A percentile compares a stretch with the other conserved stretches of the same genome.
These are phyloP conservation scores for Ascodesmis nigricans DNA, from an alignment of 495 filamentous ascomycete species.

Conservation along the genomic window DNA sequence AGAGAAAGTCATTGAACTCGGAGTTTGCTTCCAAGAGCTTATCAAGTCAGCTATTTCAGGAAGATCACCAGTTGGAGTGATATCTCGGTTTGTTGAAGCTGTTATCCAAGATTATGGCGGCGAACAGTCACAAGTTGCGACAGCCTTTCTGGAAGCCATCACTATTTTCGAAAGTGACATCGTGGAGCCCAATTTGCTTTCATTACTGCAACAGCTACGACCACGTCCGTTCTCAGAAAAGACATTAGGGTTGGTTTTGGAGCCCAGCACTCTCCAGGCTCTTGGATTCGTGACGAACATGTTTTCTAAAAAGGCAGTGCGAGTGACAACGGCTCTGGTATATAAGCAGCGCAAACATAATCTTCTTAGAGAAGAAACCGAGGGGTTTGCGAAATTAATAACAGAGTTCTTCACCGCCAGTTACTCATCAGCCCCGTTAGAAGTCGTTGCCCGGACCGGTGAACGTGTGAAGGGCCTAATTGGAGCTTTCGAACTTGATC, in stretches of 20 bases:
- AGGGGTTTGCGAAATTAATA: constrained; percentile 74
- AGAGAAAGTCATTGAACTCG: constrained; percentile 34
- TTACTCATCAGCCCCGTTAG: constrained; percentile 23
- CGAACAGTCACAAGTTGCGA: constrained; percentile 21
- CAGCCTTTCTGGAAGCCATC: constrained; percentile 61
- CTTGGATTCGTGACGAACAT: constrained; percentile 62
- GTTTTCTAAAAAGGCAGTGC: constrained; percentile 61
- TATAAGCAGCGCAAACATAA: constrained; percentile 97
- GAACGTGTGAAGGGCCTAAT: constrained; percentile 76
- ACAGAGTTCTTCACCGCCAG: constrained; percentile 68
- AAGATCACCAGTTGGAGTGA: constrained; percentile 40
- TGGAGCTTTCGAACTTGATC: constrained; percentile 80
- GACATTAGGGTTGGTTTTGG: constrained; percentile 64
- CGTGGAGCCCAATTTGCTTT: constrained; percentile 13
- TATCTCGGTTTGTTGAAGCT: constrained; percentile 42
- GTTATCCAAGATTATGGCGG: constrained; percentile 27
- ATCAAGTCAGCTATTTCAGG: constrained; percentile 47
- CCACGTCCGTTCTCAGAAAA: constrained; percentile 48
- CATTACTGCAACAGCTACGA: constrained; percentile 35
- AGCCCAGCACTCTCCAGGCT: constrained; percentile 46
- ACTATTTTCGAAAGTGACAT: constrained; percentile 39
- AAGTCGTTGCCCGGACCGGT: constrained; percentile 40
- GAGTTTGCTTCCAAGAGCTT: constrained; percentile 66
- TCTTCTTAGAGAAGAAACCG: constrained; percentile 79
- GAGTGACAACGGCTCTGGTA: constrained; percentile 72